Evolutionary conservation across 768 basidiomycete species (phyloP).

Genomic region (Dioszegia crocea): DNA sequence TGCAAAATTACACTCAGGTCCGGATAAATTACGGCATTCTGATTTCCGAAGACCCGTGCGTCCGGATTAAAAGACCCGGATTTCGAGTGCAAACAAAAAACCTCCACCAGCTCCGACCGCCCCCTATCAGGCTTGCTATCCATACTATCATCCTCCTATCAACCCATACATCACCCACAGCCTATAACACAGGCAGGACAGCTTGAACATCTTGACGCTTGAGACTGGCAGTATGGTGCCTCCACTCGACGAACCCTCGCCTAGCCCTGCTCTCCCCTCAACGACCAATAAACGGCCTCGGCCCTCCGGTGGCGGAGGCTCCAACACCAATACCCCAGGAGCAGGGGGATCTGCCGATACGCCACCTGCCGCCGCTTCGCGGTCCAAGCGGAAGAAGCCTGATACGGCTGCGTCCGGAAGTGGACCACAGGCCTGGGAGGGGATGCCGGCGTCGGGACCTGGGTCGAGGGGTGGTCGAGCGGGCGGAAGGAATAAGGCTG

Average conservation of each 20-base stretch:
- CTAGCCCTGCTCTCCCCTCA: constrained; percentile 23
- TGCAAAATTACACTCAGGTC: too few relatives aligned
- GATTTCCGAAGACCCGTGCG: too few relatives aligned
- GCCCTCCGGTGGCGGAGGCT: constrained; percentile 9
- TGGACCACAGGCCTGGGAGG: not conserved
- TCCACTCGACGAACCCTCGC: constrained; percentile 17
- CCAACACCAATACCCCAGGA: not conserved
- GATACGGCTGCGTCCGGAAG: constrained; percentile 3
- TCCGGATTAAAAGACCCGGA: not conserved
- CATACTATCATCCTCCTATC: too few relatives aligned
- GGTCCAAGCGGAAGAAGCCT: constrained; percentile 30
- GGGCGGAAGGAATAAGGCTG: not conserved
- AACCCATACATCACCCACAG: too few relatives aligned
- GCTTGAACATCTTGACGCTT: not conserved
- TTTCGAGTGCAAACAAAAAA: not conserved
- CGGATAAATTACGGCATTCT: too few relatives aligned
- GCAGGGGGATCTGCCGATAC: not conserved
- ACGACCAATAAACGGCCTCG: constrained; percentile 25
- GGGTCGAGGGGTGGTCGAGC: constrained; percentile 7
- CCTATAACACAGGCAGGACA: too few relatives aligned
- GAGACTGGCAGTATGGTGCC: not conserved
- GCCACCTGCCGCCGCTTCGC: constrained; percentile 2
- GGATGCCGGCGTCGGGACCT: not conserved
- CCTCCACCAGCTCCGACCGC: too few relatives aligned
- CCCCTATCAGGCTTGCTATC: too few relatives aligned